Percentiles rank a stretch among this genome's conserved stretches.
Evolutionary conservation across 768 basidiomycete species (phyloP).

Genomic region (Mycena epipterygia): DNA sequence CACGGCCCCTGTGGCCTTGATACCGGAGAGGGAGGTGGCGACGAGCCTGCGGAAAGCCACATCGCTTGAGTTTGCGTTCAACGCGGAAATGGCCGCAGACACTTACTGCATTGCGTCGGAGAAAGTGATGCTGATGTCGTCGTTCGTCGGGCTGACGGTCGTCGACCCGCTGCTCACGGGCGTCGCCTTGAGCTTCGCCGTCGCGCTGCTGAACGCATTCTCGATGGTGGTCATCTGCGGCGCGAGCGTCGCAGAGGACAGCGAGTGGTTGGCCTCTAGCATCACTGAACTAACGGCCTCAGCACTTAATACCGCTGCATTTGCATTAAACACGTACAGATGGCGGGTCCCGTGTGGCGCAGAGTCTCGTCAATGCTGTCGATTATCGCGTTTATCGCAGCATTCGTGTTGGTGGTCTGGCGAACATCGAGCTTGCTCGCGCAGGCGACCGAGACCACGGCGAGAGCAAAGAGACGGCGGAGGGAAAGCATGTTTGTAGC

Average conservation of each 20-base stretch:
- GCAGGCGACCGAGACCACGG: conserved; percentile 42
- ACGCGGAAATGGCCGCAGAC: not conserved
- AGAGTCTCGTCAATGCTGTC: conserved; percentile 41
- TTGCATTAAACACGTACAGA: conserved; percentile 39
- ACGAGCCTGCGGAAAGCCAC: conserved; percentile 34
- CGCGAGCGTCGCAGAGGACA: conserved; percentile 43
- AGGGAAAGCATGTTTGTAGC: conserved; percentile 44
- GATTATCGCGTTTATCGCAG: conserved; percentile 43
- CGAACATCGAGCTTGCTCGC: conserved; percentile 46
- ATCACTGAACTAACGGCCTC: conserved; percentile 11
- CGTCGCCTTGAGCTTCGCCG: conserved; percentile 38
- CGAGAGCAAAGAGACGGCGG: conserved; percentile 46
- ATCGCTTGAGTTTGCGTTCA: not conserved
- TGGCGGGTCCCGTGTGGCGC: conserved; percentile 38
- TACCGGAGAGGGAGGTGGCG: conserved; percentile 47
- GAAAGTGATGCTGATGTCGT: conserved; percentile 48
- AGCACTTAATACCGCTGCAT: not conserved
- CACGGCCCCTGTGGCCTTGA: conserved; percentile 39
- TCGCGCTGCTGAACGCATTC: conserved; percentile 41
- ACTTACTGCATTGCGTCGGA: conserved; percentile 49
- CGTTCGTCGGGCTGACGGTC: conserved; percentile 49
- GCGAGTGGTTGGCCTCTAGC: conserved; percentile 45
- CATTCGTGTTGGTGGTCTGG: conserved; percentile 50
- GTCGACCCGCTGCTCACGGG: conserved; percentile 49
- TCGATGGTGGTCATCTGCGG: conserved; percentile 44